Base-by-base conservation (phyloP, 2,329 filamentous ascomycete species). In the Fusarium bulbicola region DNA sequence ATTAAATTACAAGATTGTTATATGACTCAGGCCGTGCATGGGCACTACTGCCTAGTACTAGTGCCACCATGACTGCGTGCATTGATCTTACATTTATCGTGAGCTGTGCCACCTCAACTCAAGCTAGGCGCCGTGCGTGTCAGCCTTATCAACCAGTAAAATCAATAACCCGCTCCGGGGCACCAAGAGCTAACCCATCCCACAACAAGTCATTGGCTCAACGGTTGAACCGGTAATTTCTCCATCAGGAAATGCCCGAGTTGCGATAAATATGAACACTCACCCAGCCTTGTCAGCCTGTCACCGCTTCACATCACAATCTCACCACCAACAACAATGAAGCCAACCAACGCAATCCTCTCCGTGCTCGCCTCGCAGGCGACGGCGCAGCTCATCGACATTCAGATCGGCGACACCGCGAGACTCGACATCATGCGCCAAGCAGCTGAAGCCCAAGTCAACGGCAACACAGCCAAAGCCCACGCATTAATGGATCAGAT, bases 341-440 rank as follows among this genome's bases (percentile, higher is more conserved):
- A 70, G 46, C 24, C 66, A 15, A 47, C 28, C 11, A 50, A 15
- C 37, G 34, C 24, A 1, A 40, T 66, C 6, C 15, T 73, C 13
- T 28, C 66, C 3, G 43, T 67, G 3, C 49, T 73, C n/a, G 61
- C 66, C 46, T 47, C 53, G 6, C 42, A 32, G 18, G 70, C 58
- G 16, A 56, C 50, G 21, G 70, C 69, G 50, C 64, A 69, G 20
- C 34, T 53, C n/a, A 21, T 70, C 46, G 62, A 70, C 7, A 73
- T 70, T 11, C 70, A 64, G 18, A 16, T 73, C 30, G 70, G 70
- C 1, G 40, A 57, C 40, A 61, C 66, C 6, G 58, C 45, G 3
- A 59, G 11, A 12, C 40, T 68, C 7, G 37, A 54, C 1, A 42
- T 72, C 1, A 45, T 61, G 45, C 59, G 43, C 16, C 26, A 73